These are phyloP conservation scores for Thermothielavioides terrestris DNA, from an alignment of 495 filamentous ascomycete genomes.

Conservation along the genomic window DNA sequence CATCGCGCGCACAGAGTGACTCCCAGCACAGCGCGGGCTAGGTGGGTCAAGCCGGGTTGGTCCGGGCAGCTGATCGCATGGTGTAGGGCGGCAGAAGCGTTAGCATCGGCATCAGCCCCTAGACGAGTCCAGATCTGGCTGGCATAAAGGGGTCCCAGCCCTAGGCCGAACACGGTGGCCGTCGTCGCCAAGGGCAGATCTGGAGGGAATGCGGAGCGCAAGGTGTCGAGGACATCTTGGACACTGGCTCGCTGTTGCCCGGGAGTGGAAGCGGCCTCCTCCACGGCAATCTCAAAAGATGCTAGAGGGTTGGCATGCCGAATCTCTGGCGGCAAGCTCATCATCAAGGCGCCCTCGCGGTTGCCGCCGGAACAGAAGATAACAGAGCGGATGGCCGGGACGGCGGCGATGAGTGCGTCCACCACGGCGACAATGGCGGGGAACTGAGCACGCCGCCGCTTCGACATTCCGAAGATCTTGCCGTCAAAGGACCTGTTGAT, in stretches of 20 bases:
- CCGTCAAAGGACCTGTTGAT: constrained; percentile 44
- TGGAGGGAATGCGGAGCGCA: constrained; percentile 48
- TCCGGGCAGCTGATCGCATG: constrained; percentile 61
- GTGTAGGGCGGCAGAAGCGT: constrained; percentile 62
- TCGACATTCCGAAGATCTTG: constrained; percentile 74
- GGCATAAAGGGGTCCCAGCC: constrained; percentile 35
- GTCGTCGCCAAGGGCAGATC: constrained; percentile 42
- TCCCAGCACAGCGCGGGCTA: constrained; percentile 59
- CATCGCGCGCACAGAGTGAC: constrained; percentile 70
- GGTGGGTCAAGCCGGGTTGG: constrained; percentile 64
- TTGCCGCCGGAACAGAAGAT: constrained; percentile 82
- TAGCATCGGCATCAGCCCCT: constrained; percentile 38
- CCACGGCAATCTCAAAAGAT: constrained; percentile 16
- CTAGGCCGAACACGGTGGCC: constrained; percentile 31
- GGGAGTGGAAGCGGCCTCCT: not conserved
- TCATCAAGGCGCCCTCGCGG: constrained; percentile 70
- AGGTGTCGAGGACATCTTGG: constrained; percentile 35
- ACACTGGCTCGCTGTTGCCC: constrained; percentile 32
- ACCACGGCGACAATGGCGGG: constrained; percentile 77
- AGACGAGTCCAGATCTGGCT: constrained; percentile 38
- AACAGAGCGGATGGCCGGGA: constrained; percentile 63
- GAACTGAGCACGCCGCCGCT: constrained; percentile 69
- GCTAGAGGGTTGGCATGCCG: constrained; percentile 58
- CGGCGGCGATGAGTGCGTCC: constrained; percentile 55
- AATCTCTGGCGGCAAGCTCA: constrained; percentile 48